Conservation (phyloP, 2,329 filamentous ascomycete genomes). For the Fusarium poae region DNA sequence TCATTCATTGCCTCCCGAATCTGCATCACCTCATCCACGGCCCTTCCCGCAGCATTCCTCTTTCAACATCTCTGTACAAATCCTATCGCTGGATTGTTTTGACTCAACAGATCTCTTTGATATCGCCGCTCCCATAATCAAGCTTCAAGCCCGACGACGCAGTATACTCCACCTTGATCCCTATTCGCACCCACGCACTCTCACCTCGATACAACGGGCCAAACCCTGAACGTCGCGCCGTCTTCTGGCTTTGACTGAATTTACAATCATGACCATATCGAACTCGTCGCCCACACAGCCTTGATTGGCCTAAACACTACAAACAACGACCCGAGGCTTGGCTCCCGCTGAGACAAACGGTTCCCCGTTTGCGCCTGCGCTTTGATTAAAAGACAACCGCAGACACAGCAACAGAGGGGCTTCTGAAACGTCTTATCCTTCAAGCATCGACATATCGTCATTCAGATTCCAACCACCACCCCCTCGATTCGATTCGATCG, state of each 20-base stretch:
- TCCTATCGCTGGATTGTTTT: constrained; percentile 28
- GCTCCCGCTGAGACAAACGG: constrained; percentile 44
- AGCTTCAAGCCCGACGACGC: constrained; percentile 11
- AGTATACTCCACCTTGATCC: constrained; percentile 11
- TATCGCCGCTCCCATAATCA: neutral
- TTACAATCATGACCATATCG: constrained; percentile 52
- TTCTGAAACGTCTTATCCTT: constrained; percentile 51
- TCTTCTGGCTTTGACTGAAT: constrained; percentile 40
- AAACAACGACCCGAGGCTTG: constrained; percentile 33
- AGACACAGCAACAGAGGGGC: constrained; percentile 46
- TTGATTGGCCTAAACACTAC: constrained; percentile 49
- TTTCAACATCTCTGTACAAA: constrained; percentile 30
- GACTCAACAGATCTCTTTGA: constrained; percentile 12
- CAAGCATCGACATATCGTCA: constrained; percentile 40
- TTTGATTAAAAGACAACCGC: constrained; percentile 42
- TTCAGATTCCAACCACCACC: constrained; percentile 33
- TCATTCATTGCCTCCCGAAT: constrained; percentile 42
- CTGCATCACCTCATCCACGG: constrained; percentile 48
- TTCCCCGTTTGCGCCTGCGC: constrained; percentile 39
- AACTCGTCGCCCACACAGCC: constrained; percentile 49
- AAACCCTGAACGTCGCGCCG: constrained; percentile 43
- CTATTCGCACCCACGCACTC: neutral
- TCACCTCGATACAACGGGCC: constrained; percentile 22
- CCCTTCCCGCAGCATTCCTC: constrained; percentile 44
- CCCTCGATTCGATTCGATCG: constrained; percentile 35